Evolutionary conservation across 108 stramenopile genomes (phyloP), one percentile per base, ranked within the genome.

Genomic region (Pseudonitzschia delicatissima): DNA sequence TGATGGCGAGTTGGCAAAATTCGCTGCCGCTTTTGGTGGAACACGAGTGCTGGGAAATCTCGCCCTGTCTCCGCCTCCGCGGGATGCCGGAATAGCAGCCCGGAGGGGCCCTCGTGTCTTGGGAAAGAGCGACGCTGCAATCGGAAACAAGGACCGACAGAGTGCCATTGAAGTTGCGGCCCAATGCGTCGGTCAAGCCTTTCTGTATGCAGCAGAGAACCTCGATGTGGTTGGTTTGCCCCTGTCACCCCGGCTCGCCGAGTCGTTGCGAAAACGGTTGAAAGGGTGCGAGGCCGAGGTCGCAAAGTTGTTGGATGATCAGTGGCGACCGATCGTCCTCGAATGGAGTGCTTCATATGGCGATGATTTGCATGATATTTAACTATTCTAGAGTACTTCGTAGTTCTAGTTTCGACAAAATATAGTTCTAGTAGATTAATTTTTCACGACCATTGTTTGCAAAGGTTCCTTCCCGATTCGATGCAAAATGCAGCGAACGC

Each of bases 281-380:
- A 93, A 93, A 64, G 91, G 91, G 32, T 89, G 88, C 49, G 91
- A 93, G 55, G 83, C 75, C n/a, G 91, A 93, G 68, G 80, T 93
- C 37, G 83, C 87, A 20, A 48, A 57, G 40, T 42, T 81, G 23
- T 57, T 93, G 63, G 81, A 83, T 48, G 67, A 78, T 3, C 63
- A 76, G 45, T 93, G 91, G 91, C 62, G 75, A 33, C 75, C 69
- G 45, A 48, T 90, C 47, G 74, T 80, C 15, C 67, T 81, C 44
- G 87, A 87, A 53, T 93, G 91, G 91, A 72, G 68, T 40, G 26
- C 66, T 26, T 34, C 50, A n/a, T n/a, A n/a, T n/a, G n/a, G n/a
- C n/a, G n/a, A n/a, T n/a, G n/a, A n/a, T n/a, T n/a, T n/a, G n/a
- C n/a, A n/a, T n/a, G n/a, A n/a, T n/a, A n/a, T n/a, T n/a, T n/a